Evolutionary conservation across 306 rosid genomes (phyloP).

Genomic region (Lathyrus aphaca): DNA sequence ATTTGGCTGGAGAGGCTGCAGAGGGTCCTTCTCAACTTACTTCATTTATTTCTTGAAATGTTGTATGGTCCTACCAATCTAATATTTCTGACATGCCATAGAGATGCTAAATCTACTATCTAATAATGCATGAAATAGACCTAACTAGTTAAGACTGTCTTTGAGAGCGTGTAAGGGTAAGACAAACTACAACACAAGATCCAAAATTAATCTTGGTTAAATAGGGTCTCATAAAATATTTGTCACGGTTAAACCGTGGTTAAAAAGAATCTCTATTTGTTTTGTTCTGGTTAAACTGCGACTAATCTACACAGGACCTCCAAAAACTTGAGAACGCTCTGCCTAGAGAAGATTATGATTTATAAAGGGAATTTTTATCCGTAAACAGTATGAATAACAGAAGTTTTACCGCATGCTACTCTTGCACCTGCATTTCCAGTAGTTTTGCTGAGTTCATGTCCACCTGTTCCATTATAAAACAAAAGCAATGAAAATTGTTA

Average conservation of each 20-base stretch:
- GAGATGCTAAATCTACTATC: background rate
- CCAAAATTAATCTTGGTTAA: no score
- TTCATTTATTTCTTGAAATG: background rate
- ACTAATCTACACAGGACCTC: no score
- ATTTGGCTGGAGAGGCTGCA: background rate
- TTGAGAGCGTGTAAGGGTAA: no score
- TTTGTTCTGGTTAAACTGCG: no score
- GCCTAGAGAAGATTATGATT: background rate
- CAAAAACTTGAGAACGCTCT: no score
- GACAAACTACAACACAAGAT: no score
- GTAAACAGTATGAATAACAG: constrained; percentile 24
- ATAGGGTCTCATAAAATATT: no score
- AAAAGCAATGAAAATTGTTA: no score
- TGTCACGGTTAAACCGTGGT: no score
- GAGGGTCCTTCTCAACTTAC: background rate
- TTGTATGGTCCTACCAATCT: background rate
- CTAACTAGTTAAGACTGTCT: background rate
- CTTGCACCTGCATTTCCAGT: constrained; percentile 95
- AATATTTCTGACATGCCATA: background rate
- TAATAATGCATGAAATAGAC: background rate
- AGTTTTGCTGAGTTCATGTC: constrained; percentile 81
- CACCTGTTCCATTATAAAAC: constrained; percentile 52
- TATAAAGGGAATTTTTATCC: no score
- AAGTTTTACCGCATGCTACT: constrained; percentile 72
- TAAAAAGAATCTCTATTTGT: no score